These are phyloP conservation scores for Cardamine resedifolia DNA, from an alignment of 345 rosid species.

Conservation along the genomic window DNA sequence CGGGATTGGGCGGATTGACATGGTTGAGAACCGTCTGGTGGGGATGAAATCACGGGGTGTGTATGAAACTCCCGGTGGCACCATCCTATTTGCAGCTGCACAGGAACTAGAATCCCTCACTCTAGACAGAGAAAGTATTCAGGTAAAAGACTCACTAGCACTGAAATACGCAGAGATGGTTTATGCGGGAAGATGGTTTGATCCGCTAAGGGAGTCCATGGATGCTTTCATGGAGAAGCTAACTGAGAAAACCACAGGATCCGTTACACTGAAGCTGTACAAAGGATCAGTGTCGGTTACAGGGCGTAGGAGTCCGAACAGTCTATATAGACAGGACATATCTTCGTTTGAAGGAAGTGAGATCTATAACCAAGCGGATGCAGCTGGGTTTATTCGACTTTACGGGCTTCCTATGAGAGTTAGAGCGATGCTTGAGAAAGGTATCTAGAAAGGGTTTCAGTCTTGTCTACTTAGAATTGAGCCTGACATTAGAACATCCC, in stretches of 20 bases:
- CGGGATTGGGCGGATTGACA: conserved; percentile 83
- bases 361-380: conserved; percentile 90
- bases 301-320: conserved; percentile 63
- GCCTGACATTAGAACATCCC: neutral
- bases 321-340: conserved; percentile 85
- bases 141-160: conserved; percentile 73
- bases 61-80: conserved; percentile 98
- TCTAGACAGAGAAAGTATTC: conserved; percentile 79
- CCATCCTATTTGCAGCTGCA: conserved; percentile 73
- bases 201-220: conserved; percentile 76
- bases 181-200: conserved; percentile 97
- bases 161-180: conserved; percentile 89
- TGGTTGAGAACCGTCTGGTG: conserved; percentile 91
- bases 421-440: conserved; percentile 79
- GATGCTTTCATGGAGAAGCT: conserved; percentile 89
- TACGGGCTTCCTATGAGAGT: conserved; percentile 87
- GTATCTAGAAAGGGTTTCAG: conserved; percentile 30
- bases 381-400: conserved; percentile 76
- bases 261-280: conserved; percentile 70
- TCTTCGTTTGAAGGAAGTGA: conserved; percentile 83
- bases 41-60: conserved; percentile 98
- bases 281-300: conserved; percentile 73
- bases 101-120: conserved; percentile 86
- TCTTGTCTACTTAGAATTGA: conserved; percentile 1
- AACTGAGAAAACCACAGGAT: conserved; percentile 70